Conservation (phyloP, 306 rosid genomes). For the Glycine latifolia region DNA sequence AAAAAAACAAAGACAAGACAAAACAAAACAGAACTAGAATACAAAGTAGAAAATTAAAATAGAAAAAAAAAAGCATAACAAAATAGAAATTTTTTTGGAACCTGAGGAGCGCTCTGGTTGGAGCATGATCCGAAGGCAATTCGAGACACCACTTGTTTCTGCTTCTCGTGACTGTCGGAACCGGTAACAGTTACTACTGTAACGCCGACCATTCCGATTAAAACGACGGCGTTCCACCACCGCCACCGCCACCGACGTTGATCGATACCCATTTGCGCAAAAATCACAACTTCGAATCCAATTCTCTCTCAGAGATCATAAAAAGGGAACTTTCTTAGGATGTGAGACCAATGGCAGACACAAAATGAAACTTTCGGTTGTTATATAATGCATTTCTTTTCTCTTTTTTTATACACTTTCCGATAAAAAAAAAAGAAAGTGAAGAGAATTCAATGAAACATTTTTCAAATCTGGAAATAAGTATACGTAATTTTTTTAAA, state of each 20-base stretch:
- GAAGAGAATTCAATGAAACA: background rate
- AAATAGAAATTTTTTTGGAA: constrained; percentile 27
- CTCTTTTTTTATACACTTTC: background rate
- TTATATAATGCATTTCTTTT: background rate
- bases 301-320: constrained; percentile 35
- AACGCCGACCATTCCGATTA: constrained; percentile 41
- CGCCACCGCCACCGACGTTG: constrained; percentile 45
- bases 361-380: background rate
- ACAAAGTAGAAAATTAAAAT: background rate
- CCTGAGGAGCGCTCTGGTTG: constrained; percentile 77
- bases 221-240: constrained; percentile 45
- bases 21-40: background rate
- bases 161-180: constrained; percentile 47
- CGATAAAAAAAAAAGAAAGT: background rate
- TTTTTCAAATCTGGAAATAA: background rate
- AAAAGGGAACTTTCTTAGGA: constrained; percentile 32
- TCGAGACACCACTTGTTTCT: constrained; percentile 57
- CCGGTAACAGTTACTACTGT: constrained; percentile 39
- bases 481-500: background rate
- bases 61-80: background rate
- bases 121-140: constrained; percentile 92
- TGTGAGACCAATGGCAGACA: constrained; percentile 16
- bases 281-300: constrained; percentile 4
- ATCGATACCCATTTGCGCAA: constrained; percentile 49
- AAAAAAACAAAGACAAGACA: constrained; percentile 25